Evolutionary conservation across 2,329 filamentous ascomycete species (phyloP).

Genomic region (Venturia effusa): DNA sequence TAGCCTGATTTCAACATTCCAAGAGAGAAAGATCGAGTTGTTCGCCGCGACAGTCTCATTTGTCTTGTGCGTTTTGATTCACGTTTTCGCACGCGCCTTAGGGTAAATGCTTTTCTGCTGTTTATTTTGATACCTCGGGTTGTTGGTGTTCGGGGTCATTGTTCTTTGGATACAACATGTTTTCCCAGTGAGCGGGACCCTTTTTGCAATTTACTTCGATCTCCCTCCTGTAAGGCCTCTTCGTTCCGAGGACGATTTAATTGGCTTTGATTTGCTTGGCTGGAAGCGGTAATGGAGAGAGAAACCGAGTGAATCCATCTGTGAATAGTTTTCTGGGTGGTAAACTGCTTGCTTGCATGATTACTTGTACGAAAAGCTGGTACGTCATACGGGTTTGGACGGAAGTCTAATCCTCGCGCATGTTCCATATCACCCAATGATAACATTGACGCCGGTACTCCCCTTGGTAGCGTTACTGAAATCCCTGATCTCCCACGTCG

Average conservation of each 20-base stretch:
- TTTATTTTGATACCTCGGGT: conserved; percentile 4
- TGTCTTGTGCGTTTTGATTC: neutral
- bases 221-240: neutral
- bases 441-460: no score
- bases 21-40: neutral
- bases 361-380: neutral
- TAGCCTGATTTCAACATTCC: neutral
- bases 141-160: neutral
- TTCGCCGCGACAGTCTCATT: neutral
- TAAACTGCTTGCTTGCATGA: neutral
- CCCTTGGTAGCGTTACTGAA: no score
- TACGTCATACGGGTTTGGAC: neutral
- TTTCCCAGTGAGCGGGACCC: neutral
- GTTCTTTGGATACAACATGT: neutral
- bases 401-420: neutral
- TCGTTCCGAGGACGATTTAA: neutral
- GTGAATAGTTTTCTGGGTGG: neutral
- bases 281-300: no score
- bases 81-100: neutral
- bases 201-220: neutral
- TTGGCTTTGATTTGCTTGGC: no score
- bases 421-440: neutral
- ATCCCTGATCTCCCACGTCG: no score
- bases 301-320: neutral
- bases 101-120: neutral